Percentiles rank a stretch among this genome's conserved stretches.
Conservation (phyloP, 768 basidiomycete genomes). For the Auricularia heimuer region DNA sequence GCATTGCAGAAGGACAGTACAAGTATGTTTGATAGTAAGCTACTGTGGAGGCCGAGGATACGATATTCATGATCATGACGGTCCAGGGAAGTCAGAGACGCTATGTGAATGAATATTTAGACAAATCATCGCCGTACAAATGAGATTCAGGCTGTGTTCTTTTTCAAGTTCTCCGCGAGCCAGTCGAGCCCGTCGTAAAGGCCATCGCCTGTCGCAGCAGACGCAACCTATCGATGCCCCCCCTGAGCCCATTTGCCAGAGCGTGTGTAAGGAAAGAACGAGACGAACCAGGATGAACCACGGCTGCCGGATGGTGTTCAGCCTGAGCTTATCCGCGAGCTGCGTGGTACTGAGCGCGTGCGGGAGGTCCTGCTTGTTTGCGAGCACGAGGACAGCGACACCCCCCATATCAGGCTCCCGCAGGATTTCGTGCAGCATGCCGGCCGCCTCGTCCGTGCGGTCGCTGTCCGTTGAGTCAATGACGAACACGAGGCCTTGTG, state of each 20-base stretch:
- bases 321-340: conserved; percentile 1
- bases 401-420: conserved; percentile 34
- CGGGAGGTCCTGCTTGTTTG: conserved; percentile 7
- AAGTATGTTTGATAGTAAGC: too few species aligned
- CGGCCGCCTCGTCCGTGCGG: conserved; percentile 41
- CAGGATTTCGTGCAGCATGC: conserved; percentile 36
- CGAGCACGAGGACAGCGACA: conserved; percentile 30
- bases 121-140: too few species aligned
- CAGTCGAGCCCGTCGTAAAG: conserved; percentile 98
- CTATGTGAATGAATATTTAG: too few species aligned
- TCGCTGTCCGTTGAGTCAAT: conserved; percentile 47
- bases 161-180: conserved; percentile 44
- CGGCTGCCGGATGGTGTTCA: background rate
- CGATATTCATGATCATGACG: too few species aligned
- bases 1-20: too few species aligned
- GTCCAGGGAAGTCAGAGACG: too few species aligned
- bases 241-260: background rate
- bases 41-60: too few species aligned
- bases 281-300: conserved; percentile 6
- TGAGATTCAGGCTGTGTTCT: too few species aligned
- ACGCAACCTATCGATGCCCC: conserved; percentile 63
- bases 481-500: conserved; percentile 56
- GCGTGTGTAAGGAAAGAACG: too few species aligned
- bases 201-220: conserved; percentile 97
- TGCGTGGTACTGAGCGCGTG: background rate